Evolutionary conservation across 371 early-diverging fungal species (phyloP), one percentile per base, ranked within the genome.

Genomic region (Caulochytrium protostelioides): DNA sequence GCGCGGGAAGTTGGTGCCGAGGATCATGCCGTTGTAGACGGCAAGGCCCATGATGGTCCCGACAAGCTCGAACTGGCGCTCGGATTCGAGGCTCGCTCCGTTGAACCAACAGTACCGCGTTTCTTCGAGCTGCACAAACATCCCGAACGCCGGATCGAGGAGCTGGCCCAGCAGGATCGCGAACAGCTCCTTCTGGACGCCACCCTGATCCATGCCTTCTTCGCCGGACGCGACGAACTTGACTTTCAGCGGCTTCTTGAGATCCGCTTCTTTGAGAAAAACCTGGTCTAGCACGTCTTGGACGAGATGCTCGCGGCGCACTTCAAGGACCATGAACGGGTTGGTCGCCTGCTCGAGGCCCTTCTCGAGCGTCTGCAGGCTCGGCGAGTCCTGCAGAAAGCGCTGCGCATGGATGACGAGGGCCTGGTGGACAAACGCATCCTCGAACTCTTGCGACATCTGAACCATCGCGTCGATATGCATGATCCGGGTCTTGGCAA

Each of bases 181-280:
- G 49, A 74, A 76, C 43, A 65, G 74, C 50, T 76, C 77, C 52
- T 76, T 77, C 43, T 63, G 68, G 4, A 64, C 65, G 74, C 84
- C 50, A 30, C 94, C 94, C 52, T 82, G 76, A 43, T 92, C 94
- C 44, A 76, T 62, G 9, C 83, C 85, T 42, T 81, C 79, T 46
- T 85, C 85, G 22, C 76, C 74, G 27, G 79, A 73, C 6, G 67
- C 71, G 6, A 75, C 64, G 42, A 76, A 77, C 31, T 62, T 55
- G 17, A 74, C 62, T 35, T 70, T 67, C 21, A 77, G 52, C 17
- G 72, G 76, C 25, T 71, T 70, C 30, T 69, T 66, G 21, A 77
- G 42, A 31, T 74, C 74, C 8, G 13, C 28, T 17, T 48, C 47
- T 25, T 50, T 59, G 5, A 37, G 42, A 3, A 54, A 47, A n/a